phyloP scores from a whole-genome alignment of 2,329 filamentous ascomycete species.

The Monosporascus sp. region DNA sequence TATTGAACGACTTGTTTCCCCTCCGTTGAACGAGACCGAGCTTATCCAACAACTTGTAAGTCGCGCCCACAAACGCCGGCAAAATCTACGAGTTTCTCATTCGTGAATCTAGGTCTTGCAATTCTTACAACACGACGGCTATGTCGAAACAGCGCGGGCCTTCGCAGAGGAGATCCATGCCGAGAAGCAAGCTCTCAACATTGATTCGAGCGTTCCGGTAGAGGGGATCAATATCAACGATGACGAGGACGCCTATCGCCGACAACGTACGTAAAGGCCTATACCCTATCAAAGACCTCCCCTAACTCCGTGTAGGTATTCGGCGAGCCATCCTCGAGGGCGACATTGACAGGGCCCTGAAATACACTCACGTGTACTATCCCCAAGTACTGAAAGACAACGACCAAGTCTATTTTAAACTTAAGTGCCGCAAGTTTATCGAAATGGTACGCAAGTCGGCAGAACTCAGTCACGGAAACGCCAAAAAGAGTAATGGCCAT shows the following conservation, averaged over 20 bases:
- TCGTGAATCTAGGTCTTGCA: conserved; percentile 54
- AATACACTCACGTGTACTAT: conserved; percentile 73
- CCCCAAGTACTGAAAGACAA: conserved; percentile 74
- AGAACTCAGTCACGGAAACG: conserved; percentile 50
- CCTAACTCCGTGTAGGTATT: conserved; percentile 56
- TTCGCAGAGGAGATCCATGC: conserved; percentile 77
- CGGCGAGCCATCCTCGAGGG: conserved; percentile 82
- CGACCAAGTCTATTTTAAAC: conserved; percentile 77
- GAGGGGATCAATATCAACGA: conserved; percentile 65
- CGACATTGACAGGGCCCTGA: conserved; percentile 86
- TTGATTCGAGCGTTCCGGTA: conserved; percentile 46
- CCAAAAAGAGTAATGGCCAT: conserved; percentile 35
- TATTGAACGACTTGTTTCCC: conserved; percentile 52
- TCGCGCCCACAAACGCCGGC: neutral
- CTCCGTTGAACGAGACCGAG: conserved; percentile 63
- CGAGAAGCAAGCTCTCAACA: conserved; percentile 65
- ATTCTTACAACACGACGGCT: conserved; percentile 91
- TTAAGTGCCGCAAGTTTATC: conserved; percentile 87
- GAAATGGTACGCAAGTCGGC: conserved; percentile 82
- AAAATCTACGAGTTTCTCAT: conserved; percentile 6
- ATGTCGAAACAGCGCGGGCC: conserved; percentile 84
- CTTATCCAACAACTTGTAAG: conserved; percentile 74
- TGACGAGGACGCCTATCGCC: conserved; percentile 78
- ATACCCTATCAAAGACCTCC: neutral
- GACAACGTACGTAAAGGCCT: conserved; percentile 64